Base-by-base conservation (phyloP, 495 filamentous ascomycete genomes). In the Neohortaea acidophila region DNA sequence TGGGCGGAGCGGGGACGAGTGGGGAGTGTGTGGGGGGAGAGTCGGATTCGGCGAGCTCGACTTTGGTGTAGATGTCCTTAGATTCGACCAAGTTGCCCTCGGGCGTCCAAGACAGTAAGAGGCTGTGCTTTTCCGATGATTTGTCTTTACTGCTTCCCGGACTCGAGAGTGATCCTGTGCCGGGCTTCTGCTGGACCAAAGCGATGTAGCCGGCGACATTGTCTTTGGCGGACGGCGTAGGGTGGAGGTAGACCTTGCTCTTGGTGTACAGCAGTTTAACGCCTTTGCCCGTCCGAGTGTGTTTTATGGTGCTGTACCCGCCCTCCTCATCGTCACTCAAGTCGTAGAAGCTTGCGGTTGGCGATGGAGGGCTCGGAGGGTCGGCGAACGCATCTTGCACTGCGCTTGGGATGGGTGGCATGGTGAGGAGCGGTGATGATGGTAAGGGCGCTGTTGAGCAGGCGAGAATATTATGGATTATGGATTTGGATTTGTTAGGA, bases 241-340 rank as follows among this genome's bases (percentile, higher is more conserved):
- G 89, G 59, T 97, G 89, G n/a, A 97, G 75, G 54, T 96, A 97
- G 54, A 97, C 87, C 66, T 97, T 97, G 76, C 85, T 94, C 61
- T 97, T 97, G 18, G 84, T 85, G 51, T 77, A 94, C 19, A 97
- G 63, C n/a, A 97, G 65, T 63, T 94, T 97, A 28, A 97, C 91
- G 4, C 89, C 87, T 43, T 75, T 72, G 2, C 81, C 78, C 1
- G 79, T 73, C 38, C 65, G 71, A 11, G 76, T 75, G 56, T 91
- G 84, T 8, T 84, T 83, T 58, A 97, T 89, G 17, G 86, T 96
- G 55, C 86, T 82, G 61, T 97, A 97, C 47, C 85, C 89, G 47
- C 75, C 77, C 59, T 97, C 91, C 32, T 93, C 84, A 45, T 92
- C 84, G 60, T 97, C 89, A 58, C 85, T 94, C 64, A 94, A 68